These are phyloP conservation scores for Nemophila menziesii DNA, from an alignment of 257 asterid species.

Conservation along the genomic window DNA sequence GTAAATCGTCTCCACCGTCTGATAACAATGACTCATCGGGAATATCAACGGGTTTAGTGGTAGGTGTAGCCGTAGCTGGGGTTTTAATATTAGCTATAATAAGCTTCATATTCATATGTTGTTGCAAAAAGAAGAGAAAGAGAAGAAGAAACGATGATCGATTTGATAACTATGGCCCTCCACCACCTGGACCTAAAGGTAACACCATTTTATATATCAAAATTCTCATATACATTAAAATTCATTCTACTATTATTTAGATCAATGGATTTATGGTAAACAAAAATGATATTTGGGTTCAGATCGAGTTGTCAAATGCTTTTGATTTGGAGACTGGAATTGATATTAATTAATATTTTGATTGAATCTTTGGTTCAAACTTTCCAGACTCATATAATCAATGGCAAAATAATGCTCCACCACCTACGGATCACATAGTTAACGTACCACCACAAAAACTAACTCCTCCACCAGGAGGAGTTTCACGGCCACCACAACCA, in stretches of 20 bases:
- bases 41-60: conserved; percentile 39
- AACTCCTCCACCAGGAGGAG: conserved; percentile 16
- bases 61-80: conserved; percentile 61
- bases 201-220: conserved; percentile 1
- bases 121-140: conserved; percentile 42
- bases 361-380: background rate
- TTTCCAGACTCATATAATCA: conserved; percentile 33
- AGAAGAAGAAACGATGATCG: conserved; percentile 43
- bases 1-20: conserved; percentile 22
- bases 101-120: conserved; percentile 36
- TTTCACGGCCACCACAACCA: conserved; percentile 16
- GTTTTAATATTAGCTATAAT: conserved; percentile 36
- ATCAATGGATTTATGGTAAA: background rate
- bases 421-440: conserved; percentile 13
- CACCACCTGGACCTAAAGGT: conserved; percentile 72
- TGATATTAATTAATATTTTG: background rate
- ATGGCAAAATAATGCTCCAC: conserved; percentile 25
- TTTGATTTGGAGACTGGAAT: background rate
- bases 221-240: background rate
- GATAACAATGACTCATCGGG: conserved; percentile 12
- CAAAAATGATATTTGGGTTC: background rate
- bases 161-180: conserved; percentile 36
- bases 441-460: conserved; percentile 19
- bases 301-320: background rate
- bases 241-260: background rate